Base-by-base conservation (phyloP, 306 rosid genomes). In the Bauhinia variegata region DNA sequence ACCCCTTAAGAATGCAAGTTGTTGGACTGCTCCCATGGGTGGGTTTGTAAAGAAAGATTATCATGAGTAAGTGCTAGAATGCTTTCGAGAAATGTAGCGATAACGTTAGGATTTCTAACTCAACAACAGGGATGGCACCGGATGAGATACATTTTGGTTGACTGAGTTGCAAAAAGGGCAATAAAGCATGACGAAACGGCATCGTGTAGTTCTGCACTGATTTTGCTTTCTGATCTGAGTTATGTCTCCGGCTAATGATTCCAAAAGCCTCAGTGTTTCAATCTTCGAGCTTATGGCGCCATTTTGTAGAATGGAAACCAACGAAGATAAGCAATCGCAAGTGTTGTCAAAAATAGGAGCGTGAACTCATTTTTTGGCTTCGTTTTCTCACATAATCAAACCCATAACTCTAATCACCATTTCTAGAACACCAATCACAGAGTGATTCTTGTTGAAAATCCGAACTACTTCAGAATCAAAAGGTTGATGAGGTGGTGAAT, bases 21-120 rank as follows among this genome's bases (percentile, higher is more conserved):
- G 95, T 34, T 92, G 96, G 98, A 92, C 98, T 6, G 85, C 78
- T 52, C 48, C 89, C 9, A 92, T 92, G 67, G 88, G 87, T 52
- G 98, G 98, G 55, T 88, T 92, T 79, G 77, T 84, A 64, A 89
- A 84, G 83, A 80, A 71, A 57, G 75, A 81, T 15, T 72, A 36
- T 54, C 73, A 80, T 10, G 95, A 87, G 68, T 63, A 87, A 80
- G 96, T 92, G 0, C 58, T 92, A 67, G 88, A 64, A 43, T 85
- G 88, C 70, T 92, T 92, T 49, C 75, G 82, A 2, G 89, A 77
- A 57, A 92, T 92, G 98, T 95, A 84, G 73, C 42, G 77, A 81
- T 50, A 82, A 92, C 52, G 67, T 82, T 44, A 83, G 59, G 78
- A 71, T 92, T 33, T 72, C 56, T n/a, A 92, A 87, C 66, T 81